These are phyloP conservation scores for Polytrichum commune DNA, from an alignment of 225 moss, liverwort and hornwort genomes.

Conservation along the genomic window DNA sequence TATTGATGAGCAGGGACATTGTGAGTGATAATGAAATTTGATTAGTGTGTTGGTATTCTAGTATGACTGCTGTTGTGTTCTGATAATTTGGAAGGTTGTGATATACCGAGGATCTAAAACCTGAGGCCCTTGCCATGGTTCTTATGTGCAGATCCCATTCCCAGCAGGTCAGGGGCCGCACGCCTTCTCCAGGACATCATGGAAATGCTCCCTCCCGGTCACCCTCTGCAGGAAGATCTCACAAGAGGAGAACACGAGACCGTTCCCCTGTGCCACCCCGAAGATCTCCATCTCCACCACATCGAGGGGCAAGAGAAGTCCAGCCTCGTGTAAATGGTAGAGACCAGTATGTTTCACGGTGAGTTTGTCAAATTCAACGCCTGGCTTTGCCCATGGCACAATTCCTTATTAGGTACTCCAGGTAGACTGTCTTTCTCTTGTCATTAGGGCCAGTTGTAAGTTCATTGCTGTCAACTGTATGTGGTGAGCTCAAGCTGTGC, in stretches of 20 bases:
- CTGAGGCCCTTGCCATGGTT: neutral
- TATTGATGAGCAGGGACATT: no score
- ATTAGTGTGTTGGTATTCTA: no score
- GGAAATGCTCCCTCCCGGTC: slow-evolving; percentile 41
- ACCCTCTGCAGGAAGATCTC: slow-evolving; percentile 34
- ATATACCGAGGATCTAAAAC: no score
- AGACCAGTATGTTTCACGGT: slow-evolving; percentile 33
- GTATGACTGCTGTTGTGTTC: no score
- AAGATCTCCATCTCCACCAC: slow-evolving; percentile 48
- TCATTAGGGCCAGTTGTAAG: no score
- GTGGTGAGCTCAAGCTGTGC: neutral
- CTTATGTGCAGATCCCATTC: slow-evolving; percentile 42
- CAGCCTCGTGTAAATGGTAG: slow-evolving; percentile 33
- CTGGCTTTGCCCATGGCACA: neutral
- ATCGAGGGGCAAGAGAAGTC: slow-evolving; percentile 31
- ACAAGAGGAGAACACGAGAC: slow-evolving; percentile 37
- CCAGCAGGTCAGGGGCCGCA: slow-evolving; percentile 50
- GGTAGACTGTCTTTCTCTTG: neutral
- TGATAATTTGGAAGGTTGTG: no score
- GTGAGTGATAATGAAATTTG: no score
- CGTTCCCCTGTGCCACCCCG: slow-evolving; percentile 26
- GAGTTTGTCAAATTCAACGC: slow-evolving; percentile 6
- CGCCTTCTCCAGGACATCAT: slow-evolving; percentile 51
- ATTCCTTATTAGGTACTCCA: neutral
- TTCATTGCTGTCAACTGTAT: neutral